Percentiles rank a stretch among this genome's conserved stretches.
phyloP scores from a whole-genome alignment of 192 early-diverging fungal species.

The Haplosporangium gracile region DNA sequence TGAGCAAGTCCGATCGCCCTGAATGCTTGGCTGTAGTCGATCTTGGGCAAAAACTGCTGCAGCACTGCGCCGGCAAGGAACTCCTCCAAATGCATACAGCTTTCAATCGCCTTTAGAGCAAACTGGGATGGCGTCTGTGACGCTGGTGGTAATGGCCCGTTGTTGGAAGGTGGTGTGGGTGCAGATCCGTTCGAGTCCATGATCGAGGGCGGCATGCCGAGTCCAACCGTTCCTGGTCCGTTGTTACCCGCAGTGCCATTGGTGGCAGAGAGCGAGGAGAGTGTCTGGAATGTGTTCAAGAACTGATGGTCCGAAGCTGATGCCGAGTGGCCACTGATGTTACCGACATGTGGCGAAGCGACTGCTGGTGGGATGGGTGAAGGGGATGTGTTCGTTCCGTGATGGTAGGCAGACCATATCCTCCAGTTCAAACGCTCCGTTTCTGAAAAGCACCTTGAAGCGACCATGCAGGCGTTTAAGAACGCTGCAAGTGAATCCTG shows the following conservation, averaged over 20 bases:
- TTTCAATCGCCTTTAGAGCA: constrained; percentile 33
- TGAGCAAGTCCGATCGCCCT: constrained; percentile 31
- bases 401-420: constrained; percentile 31
- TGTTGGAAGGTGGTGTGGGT: not conserved
- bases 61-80: constrained; percentile 26
- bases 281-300: not conserved
- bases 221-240: not conserved
- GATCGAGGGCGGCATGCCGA: not conserved
- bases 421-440: constrained; percentile 18
- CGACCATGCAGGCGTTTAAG: constrained; percentile 41
- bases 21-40: constrained; percentile 40
- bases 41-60: constrained; percentile 44
- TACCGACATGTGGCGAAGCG: not conserved
- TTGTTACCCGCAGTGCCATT: not conserved
- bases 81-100: constrained; percentile 42
- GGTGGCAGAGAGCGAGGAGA: not conserved
- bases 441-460: constrained; percentile 39
- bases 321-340: not conserved
- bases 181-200: not conserved
- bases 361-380: not conserved
- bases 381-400: not conserved
- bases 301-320: not conserved
- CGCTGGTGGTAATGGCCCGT: not conserved
- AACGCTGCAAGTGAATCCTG: constrained; percentile 46
- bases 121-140: not conserved